These are phyloP conservation scores for Lasiodiplodia hormozganensis DNA, from an alignment of 2,329 filamentous ascomycete species.

Conservation along the genomic window DNA sequence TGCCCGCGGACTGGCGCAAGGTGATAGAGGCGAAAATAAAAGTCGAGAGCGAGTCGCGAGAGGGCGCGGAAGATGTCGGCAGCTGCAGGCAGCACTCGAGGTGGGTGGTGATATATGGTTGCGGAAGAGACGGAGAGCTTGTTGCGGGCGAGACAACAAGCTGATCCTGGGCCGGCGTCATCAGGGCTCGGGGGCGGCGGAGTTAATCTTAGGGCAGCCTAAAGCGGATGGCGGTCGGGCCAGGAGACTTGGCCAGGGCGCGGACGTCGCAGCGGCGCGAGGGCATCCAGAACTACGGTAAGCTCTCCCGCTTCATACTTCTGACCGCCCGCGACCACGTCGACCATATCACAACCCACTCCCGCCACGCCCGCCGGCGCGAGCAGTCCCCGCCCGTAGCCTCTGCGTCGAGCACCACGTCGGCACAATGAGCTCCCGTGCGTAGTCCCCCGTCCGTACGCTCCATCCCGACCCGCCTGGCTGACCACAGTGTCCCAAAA, in stretches of 20 bases:
- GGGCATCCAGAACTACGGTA: background rate
- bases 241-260: conserved; percentile 23
- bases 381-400: background rate
- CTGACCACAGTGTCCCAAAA: conserved; percentile 49
- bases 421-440: conserved; percentile 64
- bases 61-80: conserved; percentile 10
- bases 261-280: background rate
- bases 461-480: conserved; percentile 34
- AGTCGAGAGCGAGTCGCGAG: background rate
- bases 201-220: conserved; percentile 10
- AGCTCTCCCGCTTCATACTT: conserved; percentile 22
- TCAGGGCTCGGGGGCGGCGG: conserved; percentile 17
- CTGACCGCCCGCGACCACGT: conserved; percentile 16
- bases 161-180: conserved; percentile 27
- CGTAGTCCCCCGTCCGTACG: conserved; percentile 43
- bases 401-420: conserved; percentile 52
- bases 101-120: background rate
- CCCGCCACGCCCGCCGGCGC: conserved; percentile 18
- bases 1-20: conserved; percentile 4
- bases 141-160: conserved; percentile 11
- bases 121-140: conserved; percentile 25
- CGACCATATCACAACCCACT: background rate
- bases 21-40: background rate
- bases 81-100: background rate
- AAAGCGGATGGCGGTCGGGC: conserved; percentile 23